phyloP scores from a whole-genome alignment of 1,139 yeast species.

The Petasospora rhodanensis region DNA sequence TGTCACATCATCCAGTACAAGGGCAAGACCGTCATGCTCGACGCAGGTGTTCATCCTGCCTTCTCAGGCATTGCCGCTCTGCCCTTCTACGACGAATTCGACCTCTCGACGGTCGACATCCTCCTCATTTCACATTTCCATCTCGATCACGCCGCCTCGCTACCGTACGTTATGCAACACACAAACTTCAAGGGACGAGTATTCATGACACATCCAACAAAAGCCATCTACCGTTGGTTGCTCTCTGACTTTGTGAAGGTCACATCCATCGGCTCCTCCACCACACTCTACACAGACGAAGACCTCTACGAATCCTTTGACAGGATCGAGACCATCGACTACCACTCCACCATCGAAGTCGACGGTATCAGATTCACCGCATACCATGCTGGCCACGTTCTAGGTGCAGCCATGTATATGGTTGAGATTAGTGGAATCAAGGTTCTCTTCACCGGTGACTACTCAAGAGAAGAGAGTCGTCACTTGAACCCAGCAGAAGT shows the following conservation, averaged over 20 bases:
- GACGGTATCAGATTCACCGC: constrained; percentile 96
- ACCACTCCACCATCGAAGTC: constrained; percentile 90
- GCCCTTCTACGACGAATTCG: constrained; percentile 95
- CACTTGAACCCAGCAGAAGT: constrained; percentile 95
- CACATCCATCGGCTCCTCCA: constrained; percentile 60
- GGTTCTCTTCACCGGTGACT: constrained; percentile 90
- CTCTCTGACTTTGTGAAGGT: constrained; percentile 92
- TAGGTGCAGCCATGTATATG: constrained; percentile 97
- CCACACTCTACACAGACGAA: constrained; percentile 75
- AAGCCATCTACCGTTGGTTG: constrained; percentile 95
- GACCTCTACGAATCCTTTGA: constrained; percentile 87
- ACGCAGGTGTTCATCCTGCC: constrained; percentile 98
- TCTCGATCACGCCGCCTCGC: constrained; percentile 94
- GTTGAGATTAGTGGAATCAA: constrained; percentile 92
- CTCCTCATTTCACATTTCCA: constrained; percentile 91
- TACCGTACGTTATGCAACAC: constrained; percentile 97
- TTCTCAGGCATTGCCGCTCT: constrained; percentile 82
- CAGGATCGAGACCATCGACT: constrained; percentile 87
- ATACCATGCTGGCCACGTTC: constrained; percentile 97
- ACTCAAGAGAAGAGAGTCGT: constrained; percentile 91
- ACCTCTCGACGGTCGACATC: constrained; percentile 80
- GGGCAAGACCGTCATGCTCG: constrained; percentile 95
- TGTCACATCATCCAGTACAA: constrained; percentile 90
- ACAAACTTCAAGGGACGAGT: constrained; percentile 93
- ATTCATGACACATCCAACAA: constrained; percentile 98